These are phyloP conservation scores for Podila verticillata DNA, from an alignment of 192 early-diverging fungal genomes.

Conservation along the genomic window DNA sequence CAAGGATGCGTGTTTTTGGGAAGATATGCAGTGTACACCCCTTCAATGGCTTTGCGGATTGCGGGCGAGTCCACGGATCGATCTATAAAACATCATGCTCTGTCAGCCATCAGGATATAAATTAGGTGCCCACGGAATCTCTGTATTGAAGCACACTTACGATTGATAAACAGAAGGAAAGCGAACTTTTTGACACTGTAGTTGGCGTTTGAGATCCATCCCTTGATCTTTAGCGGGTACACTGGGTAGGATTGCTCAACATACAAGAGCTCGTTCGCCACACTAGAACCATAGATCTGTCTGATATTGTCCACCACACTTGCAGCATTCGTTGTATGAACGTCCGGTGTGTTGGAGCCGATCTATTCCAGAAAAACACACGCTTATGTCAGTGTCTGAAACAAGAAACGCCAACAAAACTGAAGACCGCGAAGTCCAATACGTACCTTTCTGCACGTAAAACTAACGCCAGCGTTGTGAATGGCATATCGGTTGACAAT, in stretches of 20 bases:
- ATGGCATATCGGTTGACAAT: conserved; percentile 93
- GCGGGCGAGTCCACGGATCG: conserved; percentile 83
- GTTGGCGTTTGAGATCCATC: conserved; percentile 89
- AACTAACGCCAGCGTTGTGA: conserved; percentile 85
- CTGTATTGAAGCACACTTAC: conserved; percentile 43
- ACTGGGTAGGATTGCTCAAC: conserved; percentile 61
- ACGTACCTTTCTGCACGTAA: conserved; percentile 90
- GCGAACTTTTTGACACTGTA: conserved; percentile 86
- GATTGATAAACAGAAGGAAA: conserved; percentile 96
- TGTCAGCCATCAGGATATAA: conserved; percentile 3
- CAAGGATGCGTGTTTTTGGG: conserved; percentile 92
- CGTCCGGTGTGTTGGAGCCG: conserved; percentile 78
- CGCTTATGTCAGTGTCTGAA: neutral
- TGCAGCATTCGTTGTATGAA: conserved; percentile 73
- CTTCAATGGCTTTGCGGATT: conserved; percentile 87
- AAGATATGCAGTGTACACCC: conserved; percentile 79
- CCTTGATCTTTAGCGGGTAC: conserved; percentile 72
- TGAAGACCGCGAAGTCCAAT: neutral
- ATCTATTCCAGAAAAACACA: conserved; percentile 31
- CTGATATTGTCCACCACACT: conserved; percentile 82
- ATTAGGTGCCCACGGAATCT: neutral
- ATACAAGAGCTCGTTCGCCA: conserved; percentile 81
- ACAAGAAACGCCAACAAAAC: too few species aligned
- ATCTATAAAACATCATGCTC: conserved; percentile 58
- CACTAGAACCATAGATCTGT: conserved; percentile 82